Base-by-base conservation (phyloP, 2,329 filamentous ascomycete genomes). In the Penicillium psychrosexuale region DNA sequence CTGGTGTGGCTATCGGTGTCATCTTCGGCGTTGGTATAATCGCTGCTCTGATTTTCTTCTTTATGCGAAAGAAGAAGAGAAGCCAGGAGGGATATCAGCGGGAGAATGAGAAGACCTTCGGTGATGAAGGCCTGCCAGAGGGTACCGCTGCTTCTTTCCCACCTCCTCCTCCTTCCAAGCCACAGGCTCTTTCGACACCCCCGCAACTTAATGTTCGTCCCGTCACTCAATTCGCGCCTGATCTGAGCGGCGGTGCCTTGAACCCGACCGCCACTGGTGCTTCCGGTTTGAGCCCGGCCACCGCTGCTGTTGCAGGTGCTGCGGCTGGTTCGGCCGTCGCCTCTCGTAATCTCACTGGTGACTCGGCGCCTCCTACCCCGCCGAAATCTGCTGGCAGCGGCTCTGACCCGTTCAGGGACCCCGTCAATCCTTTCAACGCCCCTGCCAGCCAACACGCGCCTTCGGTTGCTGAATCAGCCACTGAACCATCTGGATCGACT, bases 151-250 rank as follows among this genome's bases (percentile, higher is more conserved):
- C 66, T 64, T 65, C 65, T 30, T 61, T 64, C 39, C 70, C 71
- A 39, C 67, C 72, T 34, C 62, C 73, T 44, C 67, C 69, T 44
- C 70, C 66, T 42, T 53, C 64, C 40, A 70, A 62, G 51, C 66
- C 72, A 38, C 72, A 77, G 28, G 66, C 70, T 58, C 64, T 70
- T 57, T 57, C 80, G 30, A 82, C 77, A 33, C 86, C 91, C 42
- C 91, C 91, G n/a, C 87, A 87, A 59, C 81, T 97, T 58, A 95
- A 90, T 68, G 80, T 96, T 51, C 87, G 91, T 47, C 91, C 91
- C 3, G 83, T 94, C 46, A 93, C 90, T 38, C 86, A 94, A 66
- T 92, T 96, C 74, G 80, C 90, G 37, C 89, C 90, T 5, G 85
- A 84, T 66, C 81, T 89, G 59, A 71, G 59, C 54, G 61, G 71